Evolutionary conservation across 208 protist species (phyloP), one percentile per base, ranked within the genome.

Genomic region (Vickermania spadyakhi): DNA sequence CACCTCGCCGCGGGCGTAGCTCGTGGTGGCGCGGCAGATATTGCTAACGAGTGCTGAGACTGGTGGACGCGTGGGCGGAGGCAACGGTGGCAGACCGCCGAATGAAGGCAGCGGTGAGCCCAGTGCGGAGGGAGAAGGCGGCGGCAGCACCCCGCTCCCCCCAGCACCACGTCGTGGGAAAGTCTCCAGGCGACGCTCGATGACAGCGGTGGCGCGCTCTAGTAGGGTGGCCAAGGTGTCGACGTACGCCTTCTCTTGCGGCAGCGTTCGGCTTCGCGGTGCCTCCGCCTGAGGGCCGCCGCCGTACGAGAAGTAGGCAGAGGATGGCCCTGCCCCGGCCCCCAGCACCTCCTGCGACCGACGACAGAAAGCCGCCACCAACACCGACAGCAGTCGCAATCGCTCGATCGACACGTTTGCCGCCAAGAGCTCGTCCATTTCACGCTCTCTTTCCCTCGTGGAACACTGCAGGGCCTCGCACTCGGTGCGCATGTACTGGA

Each of bases 1-100:
- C 11, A 83, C 61, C 54, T 82, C 81, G 1, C 75, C 78, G 1
- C 75, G 58, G 14, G 72, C 77, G 56, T 89, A 89, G 7, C 68
- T 60, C 31, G 83, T 60, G 14, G 62, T 27, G n/a, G 65, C 52
- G 0, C n/a, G 2, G 28, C 26, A 22, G 13, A 26, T 18, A 21
- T 69, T 55, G 21, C 55, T 28, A 4, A 50, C 36, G 52, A 61
- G 52, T 11, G 28, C 41, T 22, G 53, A 28, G 22, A 52, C 5
- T 23, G 31, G 52, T 29, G 4, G 58, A 30, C 52, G 54, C 57
- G 41, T 66, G 67, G 36, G 60, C 30, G n/a, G 51, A 27, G 60
- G 42, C 18, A 49, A 49, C 13, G 54, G 70, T 50, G 28, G 52
- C 23, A 5, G 59, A 54, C 45, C 56, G 59, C 18, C 58, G 21